Percentiles rank a stretch among this genome's conserved stretches.
phyloP scores from a whole-genome alignment of 768 basidiomycete species.

The Peribolospora kevripleyi region DNA sequence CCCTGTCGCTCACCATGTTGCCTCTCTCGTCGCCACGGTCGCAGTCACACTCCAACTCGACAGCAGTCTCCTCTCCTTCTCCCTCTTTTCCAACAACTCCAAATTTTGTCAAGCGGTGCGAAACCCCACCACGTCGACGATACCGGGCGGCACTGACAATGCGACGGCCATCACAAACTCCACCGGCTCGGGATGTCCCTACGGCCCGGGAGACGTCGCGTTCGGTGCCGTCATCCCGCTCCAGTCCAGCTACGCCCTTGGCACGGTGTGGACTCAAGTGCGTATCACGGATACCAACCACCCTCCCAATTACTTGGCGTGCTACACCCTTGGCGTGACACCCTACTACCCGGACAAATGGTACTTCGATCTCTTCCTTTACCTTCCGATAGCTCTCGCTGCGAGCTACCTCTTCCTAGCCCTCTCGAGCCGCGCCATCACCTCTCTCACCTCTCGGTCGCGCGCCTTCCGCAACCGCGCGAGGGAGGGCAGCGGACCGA shows the following conservation, averaged over 20 bases:
- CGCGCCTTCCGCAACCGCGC: too few species aligned
- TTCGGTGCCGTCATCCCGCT: constrained; percentile 46
- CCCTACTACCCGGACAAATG: constrained; percentile 25
- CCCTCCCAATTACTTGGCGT: constrained; percentile 52
- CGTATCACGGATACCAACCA: constrained; percentile 58
- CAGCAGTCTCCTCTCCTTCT: constrained; percentile 53
- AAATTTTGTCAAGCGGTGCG: constrained; percentile 58
- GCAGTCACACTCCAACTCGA: constrained; percentile 8
- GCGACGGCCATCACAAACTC: constrained; percentile 15
- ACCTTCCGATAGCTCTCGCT: constrained; percentile 45
- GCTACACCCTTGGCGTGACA: constrained; percentile 52
- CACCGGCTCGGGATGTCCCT: constrained; percentile 40
- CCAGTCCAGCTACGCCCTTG: constrained; percentile 39
- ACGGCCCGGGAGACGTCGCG: constrained; percentile 53
- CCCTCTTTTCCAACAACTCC: constrained; percentile 41
- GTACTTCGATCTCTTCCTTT: constrained; percentile 33
- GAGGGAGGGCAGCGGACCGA: too few species aligned
- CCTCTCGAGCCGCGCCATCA: constrained; percentile 17
- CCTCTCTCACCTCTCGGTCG: too few species aligned
- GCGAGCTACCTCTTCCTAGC: constrained; percentile 62
- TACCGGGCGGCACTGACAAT: constrained; percentile 18
- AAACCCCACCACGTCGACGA: constrained; percentile 24
- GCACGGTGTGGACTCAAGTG: constrained; percentile 59
- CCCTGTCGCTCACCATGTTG: too few species aligned
- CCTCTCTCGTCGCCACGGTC: not conserved